A percentile compares a stretch with the other conserved stretches of the same genome.
phyloP scores from a whole-genome alignment of 2,329 filamentous ascomycete species.

The Sporothrix humicola region DNA sequence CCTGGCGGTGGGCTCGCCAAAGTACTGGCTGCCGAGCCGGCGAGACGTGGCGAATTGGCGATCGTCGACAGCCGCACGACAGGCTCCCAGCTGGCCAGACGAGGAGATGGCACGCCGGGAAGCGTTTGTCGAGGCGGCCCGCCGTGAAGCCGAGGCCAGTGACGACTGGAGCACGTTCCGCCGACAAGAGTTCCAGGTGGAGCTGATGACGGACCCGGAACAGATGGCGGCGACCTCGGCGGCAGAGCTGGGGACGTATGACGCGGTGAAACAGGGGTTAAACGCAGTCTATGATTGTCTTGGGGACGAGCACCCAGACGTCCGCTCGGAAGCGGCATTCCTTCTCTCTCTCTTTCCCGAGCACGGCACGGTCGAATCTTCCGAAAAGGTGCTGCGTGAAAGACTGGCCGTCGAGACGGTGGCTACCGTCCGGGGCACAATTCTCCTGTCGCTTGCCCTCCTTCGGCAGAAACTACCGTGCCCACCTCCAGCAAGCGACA shows the following conservation, averaged over 20 bases:
- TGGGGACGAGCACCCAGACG: background rate
- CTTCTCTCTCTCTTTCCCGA: background rate
- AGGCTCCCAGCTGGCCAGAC: background rate
- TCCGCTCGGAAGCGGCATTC: background rate
- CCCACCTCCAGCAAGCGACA: background rate
- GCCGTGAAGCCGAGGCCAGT: background rate
- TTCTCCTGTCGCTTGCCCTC: background rate
- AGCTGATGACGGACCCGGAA: background rate
- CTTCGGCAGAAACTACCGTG: background rate
- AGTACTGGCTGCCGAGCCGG: background rate
- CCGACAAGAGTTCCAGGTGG: background rate
- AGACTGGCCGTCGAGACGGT: background rate
- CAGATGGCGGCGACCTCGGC: background rate
- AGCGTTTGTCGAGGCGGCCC: background rate
- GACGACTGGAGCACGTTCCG: background rate
- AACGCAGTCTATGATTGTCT: background rate
- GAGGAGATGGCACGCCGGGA: background rate
- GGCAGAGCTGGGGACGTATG: background rate
- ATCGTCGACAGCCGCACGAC: background rate
- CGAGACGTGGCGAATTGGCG: background rate
- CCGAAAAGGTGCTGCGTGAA: background rate
- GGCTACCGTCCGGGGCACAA: constrained; percentile 4
- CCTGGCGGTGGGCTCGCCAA: background rate
- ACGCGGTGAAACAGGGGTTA: background rate
- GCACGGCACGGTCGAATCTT: background rate